phyloP scores from a whole-genome alignment of 495 filamentous ascomycete genomes.

The Xylaria bambusicola region DNA sequence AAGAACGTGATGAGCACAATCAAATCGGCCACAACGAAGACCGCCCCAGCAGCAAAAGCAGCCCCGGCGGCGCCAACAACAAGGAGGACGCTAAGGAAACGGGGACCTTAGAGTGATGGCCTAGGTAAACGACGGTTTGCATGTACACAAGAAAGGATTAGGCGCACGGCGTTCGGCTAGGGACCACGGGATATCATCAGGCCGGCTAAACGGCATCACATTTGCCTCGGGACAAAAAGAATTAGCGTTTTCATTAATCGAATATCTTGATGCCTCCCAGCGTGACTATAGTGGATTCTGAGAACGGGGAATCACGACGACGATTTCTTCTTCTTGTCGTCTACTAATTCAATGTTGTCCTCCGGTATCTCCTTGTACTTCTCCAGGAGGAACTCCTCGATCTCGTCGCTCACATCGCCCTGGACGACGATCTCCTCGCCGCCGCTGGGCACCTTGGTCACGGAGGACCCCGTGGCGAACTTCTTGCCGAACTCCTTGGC shows the following conservation, averaged over 20 bases:
- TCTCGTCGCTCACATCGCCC: constrained; percentile 93
- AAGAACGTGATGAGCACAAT: constrained; percentile 45
- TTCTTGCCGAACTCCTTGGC: constrained; percentile 88
- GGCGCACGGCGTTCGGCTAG: constrained; percentile 16
- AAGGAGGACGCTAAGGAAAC: constrained; percentile 53
- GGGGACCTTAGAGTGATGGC: no score
- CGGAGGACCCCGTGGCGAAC: constrained; percentile 90
- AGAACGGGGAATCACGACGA: constrained; percentile 32
- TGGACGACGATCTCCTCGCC: constrained; percentile 98
- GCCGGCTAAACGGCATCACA: not conserved
- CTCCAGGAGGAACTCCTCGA: constrained; percentile 86
- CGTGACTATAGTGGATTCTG: constrained; percentile 12
- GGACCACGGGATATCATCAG: not conserved
- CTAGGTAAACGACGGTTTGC: constrained; percentile 23
- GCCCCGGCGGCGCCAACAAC: constrained; percentile 32
- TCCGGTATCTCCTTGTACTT: constrained; percentile 83
- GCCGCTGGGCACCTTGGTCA: constrained; percentile 83
- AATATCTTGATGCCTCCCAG: constrained; percentile 9
- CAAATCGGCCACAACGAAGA: constrained; percentile 43
- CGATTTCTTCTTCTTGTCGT: constrained; percentile 89
- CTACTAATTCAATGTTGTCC: constrained; percentile 90
- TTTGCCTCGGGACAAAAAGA: constrained; percentile 13
- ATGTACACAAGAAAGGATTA: constrained; percentile 7
- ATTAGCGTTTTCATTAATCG: constrained; percentile 12
- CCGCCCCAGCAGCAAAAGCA: constrained; percentile 38